These are phyloP conservation scores for Phytopythium boreale DNA, from an alignment of 352 stramenopile species.

Conservation along the genomic window DNA sequence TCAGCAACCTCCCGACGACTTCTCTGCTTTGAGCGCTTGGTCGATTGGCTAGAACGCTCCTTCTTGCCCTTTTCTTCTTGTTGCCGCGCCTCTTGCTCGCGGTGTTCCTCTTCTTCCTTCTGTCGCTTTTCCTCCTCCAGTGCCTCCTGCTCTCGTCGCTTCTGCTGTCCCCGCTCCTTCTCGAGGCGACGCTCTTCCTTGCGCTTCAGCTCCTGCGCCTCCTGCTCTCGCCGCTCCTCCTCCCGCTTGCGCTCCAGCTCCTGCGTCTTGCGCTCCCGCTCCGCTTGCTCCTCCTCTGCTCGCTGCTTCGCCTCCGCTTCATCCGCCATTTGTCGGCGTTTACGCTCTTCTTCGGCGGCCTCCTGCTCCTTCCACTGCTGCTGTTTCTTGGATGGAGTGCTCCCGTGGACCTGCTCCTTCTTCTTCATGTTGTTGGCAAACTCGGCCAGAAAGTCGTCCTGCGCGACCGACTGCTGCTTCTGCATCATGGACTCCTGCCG, in stretches of 20 bases:
- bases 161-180: conserved; percentile 12
- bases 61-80: conserved; percentile 1
- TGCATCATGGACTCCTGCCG: conserved; percentile 52
- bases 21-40: conserved; percentile 2
- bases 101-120: conserved; percentile 9
- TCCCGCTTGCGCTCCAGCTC: conserved; percentile 21
- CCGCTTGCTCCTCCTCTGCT: conserved; percentile 21
- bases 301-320: conserved; percentile 27
- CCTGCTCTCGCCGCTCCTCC: conserved; percentile 20
- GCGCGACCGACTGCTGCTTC: conserved; percentile 39
- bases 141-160: conserved; percentile 10
- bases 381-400: conserved; percentile 9
- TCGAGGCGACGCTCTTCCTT: conserved; percentile 16
- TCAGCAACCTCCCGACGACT: not conserved
- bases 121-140: conserved; percentile 15
- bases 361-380: conserved; percentile 36
- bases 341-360: conserved; percentile 26
- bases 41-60: not conserved
- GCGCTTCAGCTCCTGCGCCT: conserved; percentile 19
- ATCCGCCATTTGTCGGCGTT: conserved; percentile 26
- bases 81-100: conserved; percentile 1
- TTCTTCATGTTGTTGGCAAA: conserved; percentile 72
- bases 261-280: conserved; percentile 20
- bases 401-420: conserved; percentile 30
- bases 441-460: conserved; percentile 69